These are phyloP conservation scores for Corrigiola litoralis DNA, from an alignment of 179 eudicot genomes.

Conservation along the genomic window DNA sequence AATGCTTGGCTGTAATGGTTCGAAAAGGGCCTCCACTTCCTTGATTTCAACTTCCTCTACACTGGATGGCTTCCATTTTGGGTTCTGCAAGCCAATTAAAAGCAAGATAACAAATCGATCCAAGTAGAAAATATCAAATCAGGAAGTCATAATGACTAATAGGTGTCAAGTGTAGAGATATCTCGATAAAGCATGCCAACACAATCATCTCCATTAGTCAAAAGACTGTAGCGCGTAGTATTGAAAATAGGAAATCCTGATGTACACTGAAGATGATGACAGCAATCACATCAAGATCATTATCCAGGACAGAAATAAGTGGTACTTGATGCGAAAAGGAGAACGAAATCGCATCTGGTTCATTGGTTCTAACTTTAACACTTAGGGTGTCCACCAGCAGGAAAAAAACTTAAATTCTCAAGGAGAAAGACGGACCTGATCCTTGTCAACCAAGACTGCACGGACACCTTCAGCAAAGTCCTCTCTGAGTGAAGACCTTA, in stretches of 20 bases:
- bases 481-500: constrained; percentile 71
- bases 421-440: constrained; percentile 60
- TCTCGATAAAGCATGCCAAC: neutral
- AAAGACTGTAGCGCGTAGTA: neutral
- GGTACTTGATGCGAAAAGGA: too few relatives aligned
- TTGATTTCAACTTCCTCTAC: constrained; percentile 52
- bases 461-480: constrained; percentile 95
- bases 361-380: too few relatives aligned
- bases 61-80: constrained; percentile 77
- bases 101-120: neutral
- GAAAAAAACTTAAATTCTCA: too few relatives aligned
- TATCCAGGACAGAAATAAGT: too few relatives aligned
- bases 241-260: too few relatives aligned
- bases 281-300: too few relatives aligned
- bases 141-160: neutral
- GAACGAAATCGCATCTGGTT: too few relatives aligned
- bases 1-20: constrained; percentile 43
- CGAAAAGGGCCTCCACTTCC: constrained; percentile 70
- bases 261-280: neutral
- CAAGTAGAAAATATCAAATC: neutral
- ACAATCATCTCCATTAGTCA: neutral
- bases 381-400: neutral
- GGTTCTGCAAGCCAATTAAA: constrained; percentile 72
- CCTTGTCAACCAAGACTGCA: constrained; percentile 93
- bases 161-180: neutral